Conservation (phyloP, 306 rosid genomes). For the Quercus robur region DNA sequence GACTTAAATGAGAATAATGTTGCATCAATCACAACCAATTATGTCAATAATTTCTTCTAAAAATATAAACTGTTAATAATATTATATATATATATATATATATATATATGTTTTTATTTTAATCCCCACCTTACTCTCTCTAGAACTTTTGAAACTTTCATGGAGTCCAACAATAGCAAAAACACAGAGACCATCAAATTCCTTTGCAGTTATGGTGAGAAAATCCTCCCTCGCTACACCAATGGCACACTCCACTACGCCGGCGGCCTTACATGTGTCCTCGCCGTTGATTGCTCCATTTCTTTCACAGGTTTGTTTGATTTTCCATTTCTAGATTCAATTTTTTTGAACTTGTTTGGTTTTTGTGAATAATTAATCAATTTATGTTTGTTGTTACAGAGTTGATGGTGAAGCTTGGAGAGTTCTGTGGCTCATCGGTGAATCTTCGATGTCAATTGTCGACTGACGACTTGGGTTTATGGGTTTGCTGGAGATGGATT, state of each 20-base stretch:
- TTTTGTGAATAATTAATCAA: neutral
- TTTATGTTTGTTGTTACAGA: conserved; percentile 31
- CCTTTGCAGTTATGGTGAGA: conserved; percentile 85
- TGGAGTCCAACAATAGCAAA: conserved; percentile 15
- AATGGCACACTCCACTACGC: conserved; percentile 74
- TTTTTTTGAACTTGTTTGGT: neutral
- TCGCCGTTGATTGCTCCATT: conserved; percentile 47
- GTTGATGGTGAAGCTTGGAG: conserved; percentile 62
- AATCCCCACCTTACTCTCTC: neutral
- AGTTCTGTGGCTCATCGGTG: conserved; percentile 62
- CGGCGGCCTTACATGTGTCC: conserved; percentile 80
- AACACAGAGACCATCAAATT: conserved; percentile 38
- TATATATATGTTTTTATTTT: no score
- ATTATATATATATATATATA: no score
- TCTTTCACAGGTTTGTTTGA: conserved; percentile 53
- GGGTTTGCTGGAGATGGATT: no score
- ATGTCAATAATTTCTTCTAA: no score
- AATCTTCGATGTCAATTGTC: conserved; percentile 61
- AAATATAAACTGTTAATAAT: no score
- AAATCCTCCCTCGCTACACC: conserved; percentile 62
- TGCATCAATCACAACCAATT: no score
- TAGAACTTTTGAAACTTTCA: neutral
- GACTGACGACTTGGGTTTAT: conserved; percentile 48
- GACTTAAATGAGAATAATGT: no score
- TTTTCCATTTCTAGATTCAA: neutral